Conservation (phyloP, 1,284 basidiomycete genomes). For the Puccinia coronata region DNA sequence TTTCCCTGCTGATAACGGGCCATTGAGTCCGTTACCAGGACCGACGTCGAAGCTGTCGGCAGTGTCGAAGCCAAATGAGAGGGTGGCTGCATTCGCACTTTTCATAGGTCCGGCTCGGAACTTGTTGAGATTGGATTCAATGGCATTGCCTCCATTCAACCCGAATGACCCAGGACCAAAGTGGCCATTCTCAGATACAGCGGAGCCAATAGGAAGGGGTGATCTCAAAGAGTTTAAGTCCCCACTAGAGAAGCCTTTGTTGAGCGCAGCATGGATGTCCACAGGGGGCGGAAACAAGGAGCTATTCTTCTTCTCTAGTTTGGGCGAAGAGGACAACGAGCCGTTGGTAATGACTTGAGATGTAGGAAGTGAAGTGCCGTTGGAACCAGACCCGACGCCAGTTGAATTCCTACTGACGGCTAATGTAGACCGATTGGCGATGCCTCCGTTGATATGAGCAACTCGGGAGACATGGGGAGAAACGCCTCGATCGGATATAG, state of each 20-base stretch:
- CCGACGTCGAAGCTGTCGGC: conserved; percentile 25
- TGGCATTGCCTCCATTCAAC: not conserved
- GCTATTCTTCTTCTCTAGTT: conserved; percentile 32
- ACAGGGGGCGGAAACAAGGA: conserved; percentile 32
- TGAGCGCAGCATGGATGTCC: conserved; percentile 5
- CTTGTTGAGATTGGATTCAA: conserved; percentile 18
- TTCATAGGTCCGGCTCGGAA: conserved; percentile 8
- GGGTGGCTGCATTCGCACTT: conserved; percentile 3
- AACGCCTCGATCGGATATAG: conserved; percentile 40
- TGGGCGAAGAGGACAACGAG: conserved; percentile 15
- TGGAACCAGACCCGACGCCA: not conserved
- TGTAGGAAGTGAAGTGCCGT: not conserved
- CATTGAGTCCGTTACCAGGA: not conserved
- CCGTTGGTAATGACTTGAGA: conserved; percentile 23
- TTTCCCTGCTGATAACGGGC: not conserved
- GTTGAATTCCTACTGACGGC: conserved; percentile 6
- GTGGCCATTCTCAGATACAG: not conserved
- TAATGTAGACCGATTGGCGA: not conserved
- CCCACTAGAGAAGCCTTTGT: conserved; percentile 17
- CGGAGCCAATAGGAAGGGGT: conserved; percentile 14
- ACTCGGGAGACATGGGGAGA: conserved; percentile 40
- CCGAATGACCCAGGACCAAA: conserved; percentile 19
- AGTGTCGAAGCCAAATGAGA: conserved; percentile 42
- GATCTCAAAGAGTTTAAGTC: conserved; percentile 34
- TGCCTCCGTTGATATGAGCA: conserved; percentile 31